These are phyloP conservation scores for Camelina laxa DNA, from an alignment of 345 rosid genomes.

Conservation along the genomic window DNA sequence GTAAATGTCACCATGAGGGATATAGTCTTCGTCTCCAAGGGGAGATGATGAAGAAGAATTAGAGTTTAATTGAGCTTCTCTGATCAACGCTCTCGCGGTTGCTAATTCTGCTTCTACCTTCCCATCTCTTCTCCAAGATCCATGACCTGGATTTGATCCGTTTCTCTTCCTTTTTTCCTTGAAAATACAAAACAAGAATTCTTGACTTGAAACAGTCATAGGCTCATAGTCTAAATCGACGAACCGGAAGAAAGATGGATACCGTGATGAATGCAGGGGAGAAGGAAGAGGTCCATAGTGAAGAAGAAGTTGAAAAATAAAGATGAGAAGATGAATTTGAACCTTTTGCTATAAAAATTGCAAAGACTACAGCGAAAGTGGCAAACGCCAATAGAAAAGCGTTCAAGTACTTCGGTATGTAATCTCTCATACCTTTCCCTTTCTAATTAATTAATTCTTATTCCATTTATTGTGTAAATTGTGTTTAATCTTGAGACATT, in stretches of 20 bases:
- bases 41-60: conserved; percentile 34
- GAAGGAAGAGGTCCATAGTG: conserved; percentile 41
- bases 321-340: conserved; percentile 37
- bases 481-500: neutral
- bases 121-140: conserved; percentile 39
- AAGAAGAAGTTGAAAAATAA: conserved; percentile 41
- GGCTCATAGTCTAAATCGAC: neutral
- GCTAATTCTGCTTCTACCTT: conserved; percentile 53
- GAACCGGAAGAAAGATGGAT: neutral
- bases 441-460: conserved; percentile 22
- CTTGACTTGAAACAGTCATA: neutral
- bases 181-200: neutral
- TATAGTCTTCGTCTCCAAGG: conserved; percentile 44
- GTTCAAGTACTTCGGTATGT: conserved; percentile 42
- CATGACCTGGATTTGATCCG: conserved; percentile 22
- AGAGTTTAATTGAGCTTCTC: conserved; percentile 43
- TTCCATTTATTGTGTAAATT: neutral
- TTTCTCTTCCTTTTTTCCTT: conserved; percentile 37
- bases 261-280: conserved; percentile 36
- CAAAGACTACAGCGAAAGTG: conserved; percentile 33
- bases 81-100: conserved; percentile 58
- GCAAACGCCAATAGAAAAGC: conserved; percentile 43
- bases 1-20: conserved; percentile 57
- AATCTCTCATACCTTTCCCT: conserved; percentile 33
- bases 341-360: conserved; percentile 38